These are phyloP conservation scores for Aspergillus texensis DNA, from an alignment of 2,329 filamentous ascomycete species.

Conservation along the genomic window DNA sequence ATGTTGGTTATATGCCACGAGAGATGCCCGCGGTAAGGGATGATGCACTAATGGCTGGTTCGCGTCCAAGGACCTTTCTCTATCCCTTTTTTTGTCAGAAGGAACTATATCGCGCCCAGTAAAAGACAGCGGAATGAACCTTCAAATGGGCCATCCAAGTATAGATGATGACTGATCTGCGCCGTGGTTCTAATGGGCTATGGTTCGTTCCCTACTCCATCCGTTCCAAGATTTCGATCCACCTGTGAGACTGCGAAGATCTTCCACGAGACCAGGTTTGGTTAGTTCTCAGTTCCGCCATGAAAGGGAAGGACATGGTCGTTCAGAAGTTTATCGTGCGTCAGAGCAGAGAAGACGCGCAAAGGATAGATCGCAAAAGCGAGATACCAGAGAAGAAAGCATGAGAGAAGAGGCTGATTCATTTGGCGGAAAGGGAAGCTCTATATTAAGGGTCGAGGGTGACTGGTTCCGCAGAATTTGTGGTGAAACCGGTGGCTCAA, in stretches of 20 bases:
- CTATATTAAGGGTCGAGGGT: background rate
- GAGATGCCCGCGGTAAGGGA: background rate
- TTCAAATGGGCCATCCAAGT: background rate
- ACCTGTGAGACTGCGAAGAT: conserved; percentile 4
- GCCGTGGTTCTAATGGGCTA: background rate
- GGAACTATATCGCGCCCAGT: background rate
- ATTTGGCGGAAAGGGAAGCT: background rate
- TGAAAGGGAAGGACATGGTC: background rate
- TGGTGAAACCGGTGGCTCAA: background rate
- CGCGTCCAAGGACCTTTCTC: background rate
- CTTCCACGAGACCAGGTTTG: background rate
- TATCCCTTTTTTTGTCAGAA: background rate
- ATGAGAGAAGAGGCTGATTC: background rate
- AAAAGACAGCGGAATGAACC: background rate
- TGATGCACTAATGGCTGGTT: background rate
- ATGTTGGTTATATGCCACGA: background rate
- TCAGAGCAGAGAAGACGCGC: background rate
- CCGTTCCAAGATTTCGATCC: background rate
- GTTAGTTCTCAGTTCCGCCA: background rate
- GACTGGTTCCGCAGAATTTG: background rate
- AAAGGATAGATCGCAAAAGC: background rate
- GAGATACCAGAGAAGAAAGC: background rate
- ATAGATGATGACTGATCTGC: conserved; percentile 6
- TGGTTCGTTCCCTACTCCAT: conserved; percentile 2
- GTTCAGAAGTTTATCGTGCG: background rate